Percentiles rank a stretch among this genome's conserved stretches.
Evolutionary conservation across 2,329 filamentous ascomycete species (phyloP).

Genomic region (Fusarium liriodendri): DNA sequence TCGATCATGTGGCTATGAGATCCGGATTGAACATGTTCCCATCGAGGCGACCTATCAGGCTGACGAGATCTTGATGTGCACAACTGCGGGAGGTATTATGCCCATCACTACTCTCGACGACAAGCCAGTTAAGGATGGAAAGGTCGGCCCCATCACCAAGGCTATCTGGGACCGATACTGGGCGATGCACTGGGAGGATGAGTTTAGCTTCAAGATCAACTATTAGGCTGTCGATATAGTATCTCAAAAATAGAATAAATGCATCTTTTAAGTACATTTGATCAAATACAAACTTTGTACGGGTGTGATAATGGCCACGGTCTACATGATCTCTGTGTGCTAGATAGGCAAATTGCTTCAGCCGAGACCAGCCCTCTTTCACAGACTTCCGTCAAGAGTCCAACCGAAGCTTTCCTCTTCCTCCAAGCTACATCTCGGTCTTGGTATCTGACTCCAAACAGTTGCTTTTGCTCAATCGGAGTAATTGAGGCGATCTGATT

Average conservation of each 20-base stretch:
- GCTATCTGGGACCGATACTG: slow-evolving; percentile 63
- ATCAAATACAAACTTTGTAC: rapidly evolving
- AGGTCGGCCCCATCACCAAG: slow-evolving; percentile 58
- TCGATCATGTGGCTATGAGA: slow-evolving; percentile 44
- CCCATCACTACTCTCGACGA: slow-evolving; percentile 61
- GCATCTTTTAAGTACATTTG: not conserved
- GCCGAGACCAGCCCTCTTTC: not conserved
- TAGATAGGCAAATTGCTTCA: not conserved
- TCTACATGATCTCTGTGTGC: not conserved
- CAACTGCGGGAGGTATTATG: slow-evolving; percentile 65
- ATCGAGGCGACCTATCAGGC: slow-evolving; percentile 53
- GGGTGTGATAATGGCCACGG: no score
- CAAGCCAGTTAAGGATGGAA: slow-evolving; percentile 52
- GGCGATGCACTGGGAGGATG: slow-evolving; percentile 27
- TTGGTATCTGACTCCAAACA: no score
- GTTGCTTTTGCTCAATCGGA: not conserved
- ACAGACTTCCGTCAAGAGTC: not conserved
- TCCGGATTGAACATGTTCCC: slow-evolving; percentile 55
- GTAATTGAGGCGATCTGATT: not conserved
- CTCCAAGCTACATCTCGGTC: not conserved
- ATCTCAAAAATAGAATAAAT: not conserved
- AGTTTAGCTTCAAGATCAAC: slow-evolving; percentile 31
- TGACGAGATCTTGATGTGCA: slow-evolving; percentile 65
- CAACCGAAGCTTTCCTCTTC: no score
- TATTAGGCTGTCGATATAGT: not conserved